Percentiles rank a stretch among this genome's conserved stretches.
Evolutionary conservation across 768 basidiomycete genomes (phyloP).

Genomic region (Goffeauzyma gilvescens): DNA sequence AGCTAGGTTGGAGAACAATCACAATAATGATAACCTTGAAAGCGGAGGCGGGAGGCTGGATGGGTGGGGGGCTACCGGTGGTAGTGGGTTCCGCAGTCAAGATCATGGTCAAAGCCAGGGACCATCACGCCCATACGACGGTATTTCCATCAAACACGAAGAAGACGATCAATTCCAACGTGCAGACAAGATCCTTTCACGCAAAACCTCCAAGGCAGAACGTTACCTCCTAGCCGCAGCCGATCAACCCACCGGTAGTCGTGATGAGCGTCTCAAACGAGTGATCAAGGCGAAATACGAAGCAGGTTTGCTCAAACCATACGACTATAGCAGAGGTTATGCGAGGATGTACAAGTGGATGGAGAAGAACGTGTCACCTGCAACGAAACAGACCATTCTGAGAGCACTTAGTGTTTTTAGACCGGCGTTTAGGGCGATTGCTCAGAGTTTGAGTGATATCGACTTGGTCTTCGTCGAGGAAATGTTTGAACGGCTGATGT

Average conservation of each 20-base stretch:
- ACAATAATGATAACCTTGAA: no score
- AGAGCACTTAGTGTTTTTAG: constrained; percentile 47
- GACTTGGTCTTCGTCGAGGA: constrained; percentile 96
- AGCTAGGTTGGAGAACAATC: neutral
- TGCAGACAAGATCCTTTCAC: no score
- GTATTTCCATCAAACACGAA: no score
- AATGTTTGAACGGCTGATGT: constrained; percentile 79
- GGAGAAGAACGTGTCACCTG: constrained; percentile 77
- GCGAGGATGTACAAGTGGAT: constrained; percentile 81
- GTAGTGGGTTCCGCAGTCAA: no score
- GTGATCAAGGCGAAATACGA: constrained; percentile 95
- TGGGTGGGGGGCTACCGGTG: no score
- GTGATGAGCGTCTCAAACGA: constrained; percentile 70
- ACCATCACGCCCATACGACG: no score
- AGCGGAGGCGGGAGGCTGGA: no score
- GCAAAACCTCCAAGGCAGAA: no score
- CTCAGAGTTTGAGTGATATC: constrained; percentile 25
- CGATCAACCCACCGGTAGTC: constrained; percentile 75
- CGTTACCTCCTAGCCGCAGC: constrained; percentile 80
- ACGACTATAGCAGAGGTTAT: constrained; percentile 93
- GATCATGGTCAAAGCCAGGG: no score
- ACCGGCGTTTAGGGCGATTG: constrained; percentile 34
- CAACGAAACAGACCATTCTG: constrained; percentile 77
- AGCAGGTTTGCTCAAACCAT: constrained; percentile 80
- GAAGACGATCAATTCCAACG: no score